Conservation (phyloP, 257 asterid species). For the Solanum dulcamara region DNA sequence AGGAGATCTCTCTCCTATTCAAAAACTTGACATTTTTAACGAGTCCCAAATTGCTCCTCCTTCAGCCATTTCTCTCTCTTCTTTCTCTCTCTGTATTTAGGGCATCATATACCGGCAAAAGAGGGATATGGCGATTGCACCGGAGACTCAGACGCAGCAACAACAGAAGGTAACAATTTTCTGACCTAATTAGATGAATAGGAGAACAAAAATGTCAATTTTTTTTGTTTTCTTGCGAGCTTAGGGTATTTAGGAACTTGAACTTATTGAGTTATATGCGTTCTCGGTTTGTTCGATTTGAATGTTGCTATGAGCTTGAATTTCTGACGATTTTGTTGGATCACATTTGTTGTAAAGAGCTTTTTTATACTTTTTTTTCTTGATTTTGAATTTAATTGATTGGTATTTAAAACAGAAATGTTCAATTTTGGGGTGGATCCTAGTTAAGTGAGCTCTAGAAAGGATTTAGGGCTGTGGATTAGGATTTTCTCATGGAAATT, state of each 20-base stretch:
- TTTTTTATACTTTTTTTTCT: neutral
- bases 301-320: neutral
- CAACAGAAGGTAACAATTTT: slow-evolving; percentile 32
- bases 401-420: neutral
- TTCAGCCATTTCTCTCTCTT: neutral
- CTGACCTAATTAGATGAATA: neutral
- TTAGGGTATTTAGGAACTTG: neutral
- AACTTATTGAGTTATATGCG: neutral
- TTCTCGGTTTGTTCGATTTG: neutral
- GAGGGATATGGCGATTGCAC: slow-evolving; percentile 35
- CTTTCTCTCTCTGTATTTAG: neutral
- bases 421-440: neutral
- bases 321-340: neutral
- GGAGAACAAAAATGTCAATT: neutral
- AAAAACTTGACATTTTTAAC: neutral
- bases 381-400: neutral
- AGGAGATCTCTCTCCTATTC: neutral
- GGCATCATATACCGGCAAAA: neutral
- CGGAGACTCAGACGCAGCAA: slow-evolving; percentile 38
- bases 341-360: too few relatives aligned
- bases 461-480: neutral
- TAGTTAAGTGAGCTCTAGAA: neutral
- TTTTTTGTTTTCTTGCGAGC: neutral
- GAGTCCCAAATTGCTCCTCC: neutral
- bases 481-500: neutral